Evolutionary conservation across 768 basidiomycete species (phyloP), one percentile per base, ranked within the genome.

Genomic region (Pulveroboletus sp.): DNA sequence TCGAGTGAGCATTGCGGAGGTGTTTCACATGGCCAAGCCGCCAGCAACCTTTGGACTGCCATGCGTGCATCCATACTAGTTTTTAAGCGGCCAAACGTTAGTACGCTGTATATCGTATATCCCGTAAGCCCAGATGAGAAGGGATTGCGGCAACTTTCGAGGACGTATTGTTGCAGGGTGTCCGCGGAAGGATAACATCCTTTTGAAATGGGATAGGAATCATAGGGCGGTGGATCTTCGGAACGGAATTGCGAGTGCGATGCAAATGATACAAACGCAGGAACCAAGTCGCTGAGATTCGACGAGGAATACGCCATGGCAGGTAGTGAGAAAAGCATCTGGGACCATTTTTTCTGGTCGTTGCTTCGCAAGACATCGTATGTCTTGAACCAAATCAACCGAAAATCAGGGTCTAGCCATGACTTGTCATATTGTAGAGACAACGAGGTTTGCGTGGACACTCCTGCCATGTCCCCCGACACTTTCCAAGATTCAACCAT

Each of bases 231-330:
- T 14, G 61, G 59, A 21, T 45, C 9, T 36, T 47, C 45, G 2
- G 5, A 6, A 23, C 25, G 16, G 46, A 60, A 49, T 14, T 45
- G 54, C 13, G 59, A 14, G 19, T 53, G 31, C 7, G 61, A 48
- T 1, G 56, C 50, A 47, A 71, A 68, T 1, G 71, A 59, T 7
- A 74, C 36, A 1, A 73, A 42, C 7, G 64, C 57, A 0, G 61
- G 57, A 6, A 68, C 50, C 16, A 67, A 53, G 7, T 45, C 40
- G 3, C 37, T 29, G 16, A 47, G 36, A 0, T 45, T 6, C 7
- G 56, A 37, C 11, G 60, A 64, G 9, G 45, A 38, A 45, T 66
- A 72, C 29, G 45, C 59, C 57, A 67, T 57, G 4, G 66, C 58
- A 16, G 66, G 54, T 17, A 70, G 52, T 12, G 57, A 56, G 29